Evolutionary conservation across 257 asterid genomes (phyloP).

Genomic region (Salvia splendens): DNA sequence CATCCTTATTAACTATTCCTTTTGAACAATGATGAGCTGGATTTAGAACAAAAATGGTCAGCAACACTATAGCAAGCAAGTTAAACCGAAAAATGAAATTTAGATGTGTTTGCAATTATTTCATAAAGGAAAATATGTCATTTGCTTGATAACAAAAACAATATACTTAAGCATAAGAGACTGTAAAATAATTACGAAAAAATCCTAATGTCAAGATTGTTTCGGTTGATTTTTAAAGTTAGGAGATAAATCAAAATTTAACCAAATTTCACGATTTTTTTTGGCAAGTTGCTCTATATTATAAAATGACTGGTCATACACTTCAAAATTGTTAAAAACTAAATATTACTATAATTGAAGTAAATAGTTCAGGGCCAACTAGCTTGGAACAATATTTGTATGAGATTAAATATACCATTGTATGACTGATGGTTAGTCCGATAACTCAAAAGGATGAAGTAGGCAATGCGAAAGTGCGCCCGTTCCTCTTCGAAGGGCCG

Average conservation of each 20-base stretch:
- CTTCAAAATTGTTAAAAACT: background rate
- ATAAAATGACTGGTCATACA: background rate
- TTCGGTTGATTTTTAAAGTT: too few relatives aligned
- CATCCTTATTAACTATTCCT: background rate
- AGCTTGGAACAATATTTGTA: background rate
- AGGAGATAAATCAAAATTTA: too few relatives aligned
- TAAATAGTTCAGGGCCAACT: background rate
- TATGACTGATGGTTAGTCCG: background rate
- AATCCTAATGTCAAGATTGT: too few relatives aligned
- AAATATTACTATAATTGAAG: background rate
- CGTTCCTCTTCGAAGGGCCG: background rate
- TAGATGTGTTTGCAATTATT: too few relatives aligned
- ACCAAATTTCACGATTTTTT: too few relatives aligned
- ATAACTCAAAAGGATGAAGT: background rate
- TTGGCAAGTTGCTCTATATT: too few relatives aligned
- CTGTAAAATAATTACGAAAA: too few relatives aligned
- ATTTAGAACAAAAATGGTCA: background rate
- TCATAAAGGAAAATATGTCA: too few relatives aligned
- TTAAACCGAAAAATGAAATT: too few relatives aligned
- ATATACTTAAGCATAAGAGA: too few relatives aligned
- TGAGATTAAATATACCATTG: slow-evolving; percentile 8
- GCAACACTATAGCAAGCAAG: background rate
- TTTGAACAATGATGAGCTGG: background rate
- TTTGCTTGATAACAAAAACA: too few relatives aligned
- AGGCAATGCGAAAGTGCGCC: background rate